These are phyloP conservation scores for Punctularia strigosozonata DNA, from an alignment of 768 basidiomycete genomes.

Conservation along the genomic window DNA sequence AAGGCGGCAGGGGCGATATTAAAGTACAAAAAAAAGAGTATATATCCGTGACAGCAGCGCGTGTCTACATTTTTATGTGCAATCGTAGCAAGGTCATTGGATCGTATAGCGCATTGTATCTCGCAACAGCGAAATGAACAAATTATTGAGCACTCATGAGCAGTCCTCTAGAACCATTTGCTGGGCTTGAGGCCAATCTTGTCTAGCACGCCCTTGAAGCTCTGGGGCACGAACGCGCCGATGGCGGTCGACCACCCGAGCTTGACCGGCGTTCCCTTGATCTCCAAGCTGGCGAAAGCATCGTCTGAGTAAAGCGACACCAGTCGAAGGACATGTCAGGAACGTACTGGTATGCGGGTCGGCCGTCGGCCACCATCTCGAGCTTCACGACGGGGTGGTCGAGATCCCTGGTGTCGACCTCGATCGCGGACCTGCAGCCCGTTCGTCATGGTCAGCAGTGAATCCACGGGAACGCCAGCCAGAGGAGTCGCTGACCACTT, in stretches of 20 bases:
- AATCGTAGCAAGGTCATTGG: neutral
- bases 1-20: too few species aligned
- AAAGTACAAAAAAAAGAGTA: constrained; percentile 1
- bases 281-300: constrained; percentile 25
- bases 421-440: constrained; percentile 53
- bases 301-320: neutral
- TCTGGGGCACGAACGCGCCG: constrained; percentile 32
- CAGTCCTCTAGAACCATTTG: constrained; percentile 36
- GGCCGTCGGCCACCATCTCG: constrained; percentile 52
- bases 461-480: too few species aligned
- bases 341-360: constrained; percentile 38
- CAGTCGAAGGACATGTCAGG: neutral
- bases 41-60: too few species aligned
- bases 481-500: constrained; percentile 43
- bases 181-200: constrained; percentile 42
- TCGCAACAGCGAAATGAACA: too few species aligned
- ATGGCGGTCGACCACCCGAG: constrained; percentile 30
- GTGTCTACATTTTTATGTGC: neutral
- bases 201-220: constrained; percentile 42
- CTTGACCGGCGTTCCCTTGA: constrained; percentile 36
- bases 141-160: neutral
- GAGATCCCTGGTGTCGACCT: constrained; percentile 51
- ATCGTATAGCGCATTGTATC: too few species aligned
- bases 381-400: constrained; percentile 39
- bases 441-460: too few species aligned